Conservation (phyloP, 371 early-diverging fungal species). For the Chytridium lagenaria region DNA sequence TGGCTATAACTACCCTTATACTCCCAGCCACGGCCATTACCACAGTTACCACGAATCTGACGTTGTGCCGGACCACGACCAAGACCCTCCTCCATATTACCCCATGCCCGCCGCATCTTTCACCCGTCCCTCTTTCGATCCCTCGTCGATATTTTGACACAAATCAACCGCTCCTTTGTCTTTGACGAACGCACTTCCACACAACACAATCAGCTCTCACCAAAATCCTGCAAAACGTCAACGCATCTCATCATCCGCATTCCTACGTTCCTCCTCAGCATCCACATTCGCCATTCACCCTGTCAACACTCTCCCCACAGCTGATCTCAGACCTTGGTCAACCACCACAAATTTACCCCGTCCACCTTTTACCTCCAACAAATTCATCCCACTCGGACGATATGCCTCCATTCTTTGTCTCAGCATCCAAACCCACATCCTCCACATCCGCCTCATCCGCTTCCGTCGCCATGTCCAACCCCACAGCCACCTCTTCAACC, state of each 20-base stretch:
- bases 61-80: too few relatives aligned
- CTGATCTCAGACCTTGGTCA: not conserved
- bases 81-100: not conserved
- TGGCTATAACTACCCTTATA: too few relatives aligned
- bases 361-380: too few relatives aligned
- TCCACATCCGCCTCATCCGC: too few relatives aligned
- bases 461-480: too few relatives aligned
- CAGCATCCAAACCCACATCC: too few relatives aligned
- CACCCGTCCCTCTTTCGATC: conserved; percentile 4
- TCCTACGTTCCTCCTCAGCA: not conserved
- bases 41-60: too few relatives aligned
- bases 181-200: not conserved
- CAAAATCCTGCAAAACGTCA: not conserved
- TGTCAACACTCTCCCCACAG: not conserved
- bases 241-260: not conserved
- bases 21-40: too few relatives aligned
- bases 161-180: not conserved
- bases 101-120: not conserved
- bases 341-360: not conserved
- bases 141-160: conserved; percentile 9
- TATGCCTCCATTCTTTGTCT: too few relatives aligned
- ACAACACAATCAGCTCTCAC: not conserved
- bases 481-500: not conserved
- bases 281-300: not conserved
- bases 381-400: too few relatives aligned